Conservation (phyloP, 2,329 filamentous ascomycete genomes). For the Diaporthe destruens region DNA sequence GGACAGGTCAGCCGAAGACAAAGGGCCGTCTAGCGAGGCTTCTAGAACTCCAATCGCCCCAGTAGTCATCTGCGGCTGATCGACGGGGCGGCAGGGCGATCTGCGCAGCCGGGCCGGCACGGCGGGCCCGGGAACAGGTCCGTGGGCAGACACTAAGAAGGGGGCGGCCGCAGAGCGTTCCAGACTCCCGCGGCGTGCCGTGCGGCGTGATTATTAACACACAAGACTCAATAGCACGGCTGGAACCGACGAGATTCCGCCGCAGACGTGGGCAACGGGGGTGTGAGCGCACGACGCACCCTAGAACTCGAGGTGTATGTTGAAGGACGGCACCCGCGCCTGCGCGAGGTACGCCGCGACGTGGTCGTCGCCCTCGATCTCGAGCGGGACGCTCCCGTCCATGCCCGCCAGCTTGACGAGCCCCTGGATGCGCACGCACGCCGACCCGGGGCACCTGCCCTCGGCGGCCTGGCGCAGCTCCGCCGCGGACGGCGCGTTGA, state of each 20-base stretch:
- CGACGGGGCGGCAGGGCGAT: neutral
- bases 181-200: too few species aligned
- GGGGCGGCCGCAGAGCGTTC: too few species aligned
- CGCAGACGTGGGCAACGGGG: too few species aligned
- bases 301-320: constrained; percentile 50
- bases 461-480: constrained; percentile 74
- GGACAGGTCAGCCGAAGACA: neutral
- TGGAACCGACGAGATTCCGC: too few species aligned
- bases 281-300: too few species aligned
- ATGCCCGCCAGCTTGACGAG: constrained; percentile 62
- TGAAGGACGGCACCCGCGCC: constrained; percentile 59
- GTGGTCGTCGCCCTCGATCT: constrained; percentile 79
- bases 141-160: too few species aligned
- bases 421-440: constrained; percentile 74
- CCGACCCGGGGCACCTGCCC: constrained; percentile 70
- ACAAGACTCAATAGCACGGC: neutral
- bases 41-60: neutral
- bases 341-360: constrained; percentile 78
- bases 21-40: neutral
- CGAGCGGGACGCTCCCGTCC: constrained; percentile 70
- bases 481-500: constrained; percentile 68
- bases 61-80: neutral
- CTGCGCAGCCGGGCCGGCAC: neutral
- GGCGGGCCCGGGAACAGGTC: neutral
- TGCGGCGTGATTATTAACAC: neutral